These are phyloP conservation scores for Yarrowia sp. DNA, from an alignment of 805 yeast genomes.

Conservation along the genomic window DNA sequence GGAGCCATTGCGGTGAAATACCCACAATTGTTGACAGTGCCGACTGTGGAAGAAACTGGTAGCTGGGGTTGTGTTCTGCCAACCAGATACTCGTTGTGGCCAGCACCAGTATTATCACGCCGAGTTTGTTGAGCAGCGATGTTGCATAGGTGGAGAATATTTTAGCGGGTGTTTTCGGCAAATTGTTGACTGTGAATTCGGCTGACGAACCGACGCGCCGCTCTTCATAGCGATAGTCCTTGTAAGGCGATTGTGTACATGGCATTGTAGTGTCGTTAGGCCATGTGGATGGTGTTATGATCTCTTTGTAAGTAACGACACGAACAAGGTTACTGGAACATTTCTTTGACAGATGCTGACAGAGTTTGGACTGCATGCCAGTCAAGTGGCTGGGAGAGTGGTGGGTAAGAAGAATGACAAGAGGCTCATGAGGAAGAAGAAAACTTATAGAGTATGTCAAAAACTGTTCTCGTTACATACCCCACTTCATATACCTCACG, in stretches of 20 bases:
- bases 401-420: neutral
- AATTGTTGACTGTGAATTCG: neutral
- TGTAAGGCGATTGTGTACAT: slow-evolving; percentile 15
- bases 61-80: neutral
- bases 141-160: neutral
- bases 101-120: neutral
- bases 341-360: neutral
- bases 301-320: neutral
- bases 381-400: neutral
- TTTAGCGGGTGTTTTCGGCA: slow-evolving; percentile 4
- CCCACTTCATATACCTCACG: no score
- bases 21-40: neutral
- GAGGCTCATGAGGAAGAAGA: neutral
- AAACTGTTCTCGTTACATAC: no score
- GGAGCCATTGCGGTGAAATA: neutral
- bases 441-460: neutral
- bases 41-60: neutral
- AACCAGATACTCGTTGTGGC: neutral
- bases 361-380: neutral
- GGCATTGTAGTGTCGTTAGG: slow-evolving; percentile 9
- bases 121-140: neutral
- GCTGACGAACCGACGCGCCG: slow-evolving; percentile 19
- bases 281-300: neutral
- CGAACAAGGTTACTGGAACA: neutral
- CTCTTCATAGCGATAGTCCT: slow-evolving; percentile 10